A percentile compares a stretch with the other conserved stretches of the same genome.
phyloP scores from a whole-genome alignment of 2,329 filamentous ascomycete species.

The Hawksworthiomyces lignivorus region DNA sequence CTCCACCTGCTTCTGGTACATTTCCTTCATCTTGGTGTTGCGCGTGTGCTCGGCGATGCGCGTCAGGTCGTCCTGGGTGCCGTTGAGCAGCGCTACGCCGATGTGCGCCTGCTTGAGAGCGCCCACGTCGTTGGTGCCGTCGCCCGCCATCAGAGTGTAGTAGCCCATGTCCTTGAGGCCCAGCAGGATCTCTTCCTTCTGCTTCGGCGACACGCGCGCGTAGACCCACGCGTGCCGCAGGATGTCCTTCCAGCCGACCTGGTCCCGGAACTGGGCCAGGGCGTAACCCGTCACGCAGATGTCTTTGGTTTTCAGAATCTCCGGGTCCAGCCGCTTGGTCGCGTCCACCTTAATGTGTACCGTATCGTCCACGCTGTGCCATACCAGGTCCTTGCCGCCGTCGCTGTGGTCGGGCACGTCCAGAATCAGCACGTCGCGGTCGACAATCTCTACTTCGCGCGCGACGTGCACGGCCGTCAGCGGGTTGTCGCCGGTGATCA shows the following conservation, averaged over 20 bases:
- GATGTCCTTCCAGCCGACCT: conserved; percentile 66
- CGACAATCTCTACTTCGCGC: conserved; percentile 92
- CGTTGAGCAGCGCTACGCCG: conserved; percentile 91
- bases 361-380: conserved; percentile 92
- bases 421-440: conserved; percentile 87
- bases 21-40: conserved; percentile 95
- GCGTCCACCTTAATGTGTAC: conserved; percentile 79
- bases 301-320: conserved; percentile 79
- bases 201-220: conserved; percentile 93
- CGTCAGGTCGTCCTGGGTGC: conserved; percentile 80
- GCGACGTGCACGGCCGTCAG: conserved; percentile 95
- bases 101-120: conserved; percentile 97
- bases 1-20: conserved; percentile 91
- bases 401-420: conserved; percentile 89
- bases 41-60: conserved; percentile 90
- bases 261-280: conserved; percentile 77
- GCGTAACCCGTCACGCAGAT: conserved; percentile 95
- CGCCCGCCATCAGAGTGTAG: conserved; percentile 96
- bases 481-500: conserved; percentile 99
- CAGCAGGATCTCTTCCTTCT: conserved; percentile 97
- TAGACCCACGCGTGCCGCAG: conserved; percentile 95
- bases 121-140: conserved; percentile 96
- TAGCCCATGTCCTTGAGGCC: conserved; percentile 95
- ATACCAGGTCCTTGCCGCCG: conserved; percentile 72
- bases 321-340: conserved; percentile 66